Evolutionary conservation across 1,284 basidiomycete species (phyloP), one percentile per base, ranked within the genome.

Genomic region (Mycena citricolor): DNA sequence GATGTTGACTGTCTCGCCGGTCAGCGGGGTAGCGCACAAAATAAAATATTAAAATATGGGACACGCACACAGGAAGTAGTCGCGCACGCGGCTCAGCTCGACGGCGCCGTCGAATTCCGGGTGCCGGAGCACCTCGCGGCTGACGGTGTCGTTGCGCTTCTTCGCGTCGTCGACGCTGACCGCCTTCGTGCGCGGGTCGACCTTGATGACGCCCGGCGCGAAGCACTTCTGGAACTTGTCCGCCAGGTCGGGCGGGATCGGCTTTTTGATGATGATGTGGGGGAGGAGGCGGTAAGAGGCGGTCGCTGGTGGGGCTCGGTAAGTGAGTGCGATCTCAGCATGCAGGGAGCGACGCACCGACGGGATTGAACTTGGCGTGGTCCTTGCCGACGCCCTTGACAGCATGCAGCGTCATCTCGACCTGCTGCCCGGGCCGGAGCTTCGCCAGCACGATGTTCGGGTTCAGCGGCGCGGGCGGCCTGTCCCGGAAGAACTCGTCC

Each of bases 331-430:
- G 21, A 24, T 21, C 26, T 45, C 25, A 17, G 39, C 21, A 42
- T 12, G 39, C 8, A 14, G 16, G 6, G 17, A 19, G 32, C 14
- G 5, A 72, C 89, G 52, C 54, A 90, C 90, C 91, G 39, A 99
- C 97, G n/a, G 97, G 93, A 44, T 83, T 92, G 66, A 90, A 99
- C 63, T 99, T 99, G 31, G 97, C 94, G 61, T 99, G 97, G 57
- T 95, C 93, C 58, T 90, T 92, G 16, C 93, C 94, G n/a, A 92
- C 81, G 6, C 94, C 91, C 62, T 98, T 98, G 48, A 94, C 75
- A 35, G 93, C 94, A 62, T 99, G 94, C 48, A 97, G 61, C 61
- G 97, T 91, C 67, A 94, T 79, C 25, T 88, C 76, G 31, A 97
- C 72, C 36, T 76, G 74, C 62, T 94, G 90, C 4, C 94, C 95